Percentiles rank a stretch among this genome's conserved stretches.
These are phyloP conservation scores for Erigeron philadelphicus DNA, from an alignment of 140 eudicot genomes.

Conservation along the genomic window DNA sequence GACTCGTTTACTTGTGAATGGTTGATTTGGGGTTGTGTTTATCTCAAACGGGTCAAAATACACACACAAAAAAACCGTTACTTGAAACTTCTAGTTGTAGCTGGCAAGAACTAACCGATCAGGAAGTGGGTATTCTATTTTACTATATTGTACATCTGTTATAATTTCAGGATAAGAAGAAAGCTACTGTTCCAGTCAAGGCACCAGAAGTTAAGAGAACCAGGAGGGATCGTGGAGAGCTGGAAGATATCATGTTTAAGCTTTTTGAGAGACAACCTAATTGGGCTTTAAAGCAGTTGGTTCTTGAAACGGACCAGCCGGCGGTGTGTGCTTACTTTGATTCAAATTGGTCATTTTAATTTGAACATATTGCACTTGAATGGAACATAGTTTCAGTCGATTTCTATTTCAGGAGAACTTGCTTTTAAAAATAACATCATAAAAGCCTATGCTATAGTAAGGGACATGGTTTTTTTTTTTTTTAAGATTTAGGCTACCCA, in stretches of 20 bases:
- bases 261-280: constrained; percentile 91
- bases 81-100: background rate
- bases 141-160: background rate
- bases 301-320: constrained; percentile 90
- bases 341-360: background rate
- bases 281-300: constrained; percentile 90
- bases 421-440: background rate
- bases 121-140: too few relatives aligned
- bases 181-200: constrained; percentile 62
- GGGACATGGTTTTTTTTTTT: too few relatives aligned
- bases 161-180: constrained; percentile 62
- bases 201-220: constrained; percentile 80
- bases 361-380: background rate
- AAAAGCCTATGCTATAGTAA: too few relatives aligned
- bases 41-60: too few relatives aligned
- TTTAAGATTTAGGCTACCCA: too few relatives aligned
- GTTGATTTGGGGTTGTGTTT: too few relatives aligned
- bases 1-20: too few relatives aligned
- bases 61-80: too few relatives aligned
- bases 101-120: background rate
- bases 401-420: background rate
- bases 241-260: constrained; percentile 90
- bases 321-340: constrained; percentile 53
- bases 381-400: background rate
- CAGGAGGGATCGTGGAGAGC: constrained; percentile 91